Evolutionary conservation across 2,329 filamentous ascomycete species (phyloP), one percentile per base, ranked within the genome.

Genomic region (Botrytis aclada): DNA sequence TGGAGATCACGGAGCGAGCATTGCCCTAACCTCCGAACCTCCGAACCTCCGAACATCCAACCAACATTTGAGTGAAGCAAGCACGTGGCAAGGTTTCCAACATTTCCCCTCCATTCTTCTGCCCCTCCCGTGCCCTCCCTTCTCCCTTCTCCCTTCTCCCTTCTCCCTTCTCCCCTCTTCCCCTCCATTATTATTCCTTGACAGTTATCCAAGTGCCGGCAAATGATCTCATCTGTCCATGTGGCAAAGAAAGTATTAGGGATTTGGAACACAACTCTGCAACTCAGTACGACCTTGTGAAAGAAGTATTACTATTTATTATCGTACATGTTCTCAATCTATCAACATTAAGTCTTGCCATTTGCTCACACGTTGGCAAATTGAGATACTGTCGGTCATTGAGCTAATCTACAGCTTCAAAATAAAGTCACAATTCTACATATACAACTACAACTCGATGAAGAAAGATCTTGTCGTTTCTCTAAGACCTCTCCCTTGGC

Each of bases 1-100:
- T 16, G 25, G 25, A 1, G 0, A 6, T 1, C 4, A 9, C 51
- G 51, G 14, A 8, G 8, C 1, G 1, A 63, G 1, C 4, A 7
- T 14, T 1, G 9, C 4, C 29, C 41, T 25, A 66, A 39, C 2
- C 45, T 43, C 70, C 70, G 70, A 60, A 0, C 3, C n/a, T n/a
- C n/a, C 41, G 34, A 66, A 39, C 2, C 45, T 43, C 70, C 70
- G 70, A 60, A 0, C 3, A 16, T 58, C 70, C 47, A 47, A 66
- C 29, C 34, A 61, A 39, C 54, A 58, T 18, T 32, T 20, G n/a
- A 56, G 29, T 34, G 22, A 61, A n/a, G 32, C 58, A 18, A 20
- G 54, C n/a, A n/a, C n/a, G n/a, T n/a, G n/a, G n/a, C n/a, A n/a
- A n/a, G n/a, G n/a, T n/a, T 54, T 56, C 54, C 54, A 32, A 56